These are phyloP conservation scores for Metarhizium anisopliae DNA, from an alignment of 2,329 filamentous ascomycete species.

Conservation along the genomic window DNA sequence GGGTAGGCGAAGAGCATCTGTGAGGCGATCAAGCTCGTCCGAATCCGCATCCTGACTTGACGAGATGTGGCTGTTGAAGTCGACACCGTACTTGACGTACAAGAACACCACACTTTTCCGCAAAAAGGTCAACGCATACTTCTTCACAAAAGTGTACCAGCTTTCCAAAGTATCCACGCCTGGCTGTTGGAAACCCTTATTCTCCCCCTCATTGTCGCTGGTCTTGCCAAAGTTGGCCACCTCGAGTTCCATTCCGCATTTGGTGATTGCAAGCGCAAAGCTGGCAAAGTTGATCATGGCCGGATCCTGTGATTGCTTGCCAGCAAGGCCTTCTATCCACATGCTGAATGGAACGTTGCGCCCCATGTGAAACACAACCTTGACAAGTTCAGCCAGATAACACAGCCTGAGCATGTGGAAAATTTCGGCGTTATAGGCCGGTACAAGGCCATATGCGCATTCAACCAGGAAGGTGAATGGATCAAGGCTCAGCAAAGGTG, in stretches of 20 bases:
- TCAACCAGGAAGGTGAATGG: conserved; percentile 76
- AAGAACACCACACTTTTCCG: conserved; percentile 78
- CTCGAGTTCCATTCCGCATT: conserved; percentile 33
- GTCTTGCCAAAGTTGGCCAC: conserved; percentile 18
- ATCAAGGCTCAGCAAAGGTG: conserved; percentile 58
- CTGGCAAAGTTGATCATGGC: conserved; percentile 45
- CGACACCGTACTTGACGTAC: conserved; percentile 79
- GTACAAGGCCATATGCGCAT: conserved; percentile 60
- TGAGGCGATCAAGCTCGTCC: conserved; percentile 75
- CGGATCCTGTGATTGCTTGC: conserved; percentile 33
- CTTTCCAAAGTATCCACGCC: conserved; percentile 43
- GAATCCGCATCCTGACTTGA: conserved; percentile 55
- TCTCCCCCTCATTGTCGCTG: conserved; percentile 21
- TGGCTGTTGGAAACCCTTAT: conserved; percentile 45
- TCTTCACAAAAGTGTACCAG: conserved; percentile 56
- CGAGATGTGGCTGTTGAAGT: conserved; percentile 66
- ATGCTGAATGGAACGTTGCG: conserved; percentile 41
- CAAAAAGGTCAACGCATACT: conserved; percentile 83
- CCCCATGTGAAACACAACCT: conserved; percentile 57
- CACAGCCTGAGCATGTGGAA: conserved; percentile 75
- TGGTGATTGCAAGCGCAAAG: conserved; percentile 42
- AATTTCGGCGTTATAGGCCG: conserved; percentile 62
- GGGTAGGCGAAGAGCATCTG: conserved; percentile 65
- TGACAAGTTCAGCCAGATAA: conserved; percentile 85
- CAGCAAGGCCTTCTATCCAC: conserved; percentile 39